Conservation (phyloP, 2,329 filamentous ascomycete species). For the Fusarium phyllophilum region DNA sequence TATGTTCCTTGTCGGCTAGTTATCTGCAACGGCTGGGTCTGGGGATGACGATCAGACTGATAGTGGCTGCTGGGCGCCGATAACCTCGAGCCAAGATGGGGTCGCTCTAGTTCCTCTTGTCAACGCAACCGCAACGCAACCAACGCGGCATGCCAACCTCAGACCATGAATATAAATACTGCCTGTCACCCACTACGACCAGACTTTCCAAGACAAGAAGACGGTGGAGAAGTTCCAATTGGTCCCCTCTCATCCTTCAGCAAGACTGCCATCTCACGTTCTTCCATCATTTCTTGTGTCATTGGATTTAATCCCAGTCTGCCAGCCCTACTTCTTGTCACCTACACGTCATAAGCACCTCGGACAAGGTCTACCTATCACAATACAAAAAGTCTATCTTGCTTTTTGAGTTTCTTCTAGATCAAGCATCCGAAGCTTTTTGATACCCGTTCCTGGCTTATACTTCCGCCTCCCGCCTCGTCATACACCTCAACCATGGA, state of each 20-base stretch:
- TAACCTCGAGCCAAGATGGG: slow-evolving; percentile 20
- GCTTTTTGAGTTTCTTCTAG: slow-evolving; percentile 8
- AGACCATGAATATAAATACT: slow-evolving; percentile 37
- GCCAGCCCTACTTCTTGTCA: slow-evolving; percentile 18
- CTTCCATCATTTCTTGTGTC: slow-evolving; percentile 5
- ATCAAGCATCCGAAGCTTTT: background rate
- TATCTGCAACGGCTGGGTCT: slow-evolving; percentile 39
- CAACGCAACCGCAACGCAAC: background rate
- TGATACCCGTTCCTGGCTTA: background rate
- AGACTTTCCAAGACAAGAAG: slow-evolving; percentile 12
- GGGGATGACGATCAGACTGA: slow-evolving; percentile 36
- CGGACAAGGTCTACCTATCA: background rate
- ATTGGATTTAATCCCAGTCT: slow-evolving; percentile 24
- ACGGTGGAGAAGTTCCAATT: slow-evolving; percentile 31
- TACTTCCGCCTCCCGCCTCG: background rate
- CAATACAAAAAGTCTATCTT: background rate
- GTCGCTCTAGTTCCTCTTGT: slow-evolving; percentile 1
- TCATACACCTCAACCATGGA: slow-evolving; percentile 34
- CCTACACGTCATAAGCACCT: slow-evolving; percentile 35
- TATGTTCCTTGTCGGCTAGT: slow-evolving; percentile 28
- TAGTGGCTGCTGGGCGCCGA: slow-evolving; percentile 22
- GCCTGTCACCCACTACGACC: slow-evolving; percentile 26
- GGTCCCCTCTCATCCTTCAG: slow-evolving; percentile 8
- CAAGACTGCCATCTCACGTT: slow-evolving; percentile 10
- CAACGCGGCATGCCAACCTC: slow-evolving; percentile 1